Evolutionary conservation across 352 stramenopile species (phyloP), one percentile per base, ranked within the genome.

Genomic region (Phytophthora tentaculata): DNA sequence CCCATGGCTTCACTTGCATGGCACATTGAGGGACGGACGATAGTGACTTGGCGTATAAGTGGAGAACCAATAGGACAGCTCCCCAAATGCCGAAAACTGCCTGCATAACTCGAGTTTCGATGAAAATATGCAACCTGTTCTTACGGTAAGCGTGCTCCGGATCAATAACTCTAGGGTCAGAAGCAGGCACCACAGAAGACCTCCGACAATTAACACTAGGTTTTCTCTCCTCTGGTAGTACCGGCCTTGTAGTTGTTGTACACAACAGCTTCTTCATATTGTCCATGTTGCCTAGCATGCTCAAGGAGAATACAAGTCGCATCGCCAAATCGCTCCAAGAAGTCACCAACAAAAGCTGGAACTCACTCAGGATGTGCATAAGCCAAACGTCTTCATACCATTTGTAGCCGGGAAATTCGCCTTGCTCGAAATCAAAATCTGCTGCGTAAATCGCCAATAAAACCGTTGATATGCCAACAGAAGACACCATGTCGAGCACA

Each of bases 301-400:
- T 76, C 13, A 73, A 13, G 5, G 57, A 61, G 24, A 80, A 64
- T 9, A 74, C 12, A 2, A 56, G 35, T 44, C 50, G 56, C 39
- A 71, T 71, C 1, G 49, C 14, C n/a, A 66, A 49, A 37, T 77
- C 69, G 19, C 56, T 51, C 32, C 65, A 65, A 0, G 69, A 76
- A n/a, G 45, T 64, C 3, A 75, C 63, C 23, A 77, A 26, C 17
- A 76, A 12, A 35, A 86, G 49, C 10, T 67, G 65, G 35, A 81
- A 76, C 22, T 84, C 73, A 24, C 72, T 77, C 16, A 75, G 45
- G 19, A 71, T 57, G 35, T 74, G 64, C 7, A 73, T 55, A 4
- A 74, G 71, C 76, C 73, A 83, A 5, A 48, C 28, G 44, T 80
- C 63, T 43, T 43, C 35, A 43, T 43, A 43, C 35, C 35, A 43